Percentiles rank a stretch among this genome's conserved stretches.
Conservation (phyloP, 768 basidiomycete species). For the Leccinum rimulosum region DNA sequence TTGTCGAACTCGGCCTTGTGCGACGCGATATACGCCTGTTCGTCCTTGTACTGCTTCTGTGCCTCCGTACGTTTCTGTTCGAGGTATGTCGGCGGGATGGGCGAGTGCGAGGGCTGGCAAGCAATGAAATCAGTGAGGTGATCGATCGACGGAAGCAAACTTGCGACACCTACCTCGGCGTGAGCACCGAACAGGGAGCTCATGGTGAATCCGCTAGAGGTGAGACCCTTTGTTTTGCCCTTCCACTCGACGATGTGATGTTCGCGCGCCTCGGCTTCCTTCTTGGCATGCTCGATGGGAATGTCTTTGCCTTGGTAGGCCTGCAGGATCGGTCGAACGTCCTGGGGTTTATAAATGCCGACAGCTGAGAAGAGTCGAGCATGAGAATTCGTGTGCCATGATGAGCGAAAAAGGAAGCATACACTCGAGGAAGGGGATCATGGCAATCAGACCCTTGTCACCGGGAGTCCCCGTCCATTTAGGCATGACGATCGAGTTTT, state of each 20-base stretch:
- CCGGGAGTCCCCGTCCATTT: constrained; percentile 83
- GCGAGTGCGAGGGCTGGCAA: constrained; percentile 24
- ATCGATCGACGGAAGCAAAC: not conserved
- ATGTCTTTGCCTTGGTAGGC: constrained; percentile 88
- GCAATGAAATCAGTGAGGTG: not conserved
- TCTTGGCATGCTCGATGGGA: constrained; percentile 82
- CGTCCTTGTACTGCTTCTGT: constrained; percentile 50
- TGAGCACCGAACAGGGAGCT: constrained; percentile 41
- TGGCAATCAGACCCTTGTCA: constrained; percentile 76
- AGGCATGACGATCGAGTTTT: constrained; percentile 81
- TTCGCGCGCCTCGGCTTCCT: constrained; percentile 80
- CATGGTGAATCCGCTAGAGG: constrained; percentile 42
- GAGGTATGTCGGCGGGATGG: constrained; percentile 48
- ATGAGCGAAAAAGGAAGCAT: constrained; percentile 18
- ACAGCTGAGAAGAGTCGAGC: constrained; percentile 55
- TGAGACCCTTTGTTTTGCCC: constrained; percentile 37
- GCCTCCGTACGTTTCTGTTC: constrained; percentile 51
- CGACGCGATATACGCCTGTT: constrained; percentile 49
- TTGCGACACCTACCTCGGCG: constrained; percentile 27
- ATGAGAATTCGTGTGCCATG: not conserved
- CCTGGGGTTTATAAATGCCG: constrained; percentile 83
- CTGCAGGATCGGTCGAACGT: constrained; percentile 84
- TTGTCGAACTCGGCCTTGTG: constrained; percentile 52
- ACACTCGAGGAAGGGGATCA: constrained; percentile 98
- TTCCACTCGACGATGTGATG: constrained; percentile 83